Evolutionary conservation across 129 eudicot genomes (phyloP).

Genomic region (Chrysanthemum lavandulifolium): DNA sequence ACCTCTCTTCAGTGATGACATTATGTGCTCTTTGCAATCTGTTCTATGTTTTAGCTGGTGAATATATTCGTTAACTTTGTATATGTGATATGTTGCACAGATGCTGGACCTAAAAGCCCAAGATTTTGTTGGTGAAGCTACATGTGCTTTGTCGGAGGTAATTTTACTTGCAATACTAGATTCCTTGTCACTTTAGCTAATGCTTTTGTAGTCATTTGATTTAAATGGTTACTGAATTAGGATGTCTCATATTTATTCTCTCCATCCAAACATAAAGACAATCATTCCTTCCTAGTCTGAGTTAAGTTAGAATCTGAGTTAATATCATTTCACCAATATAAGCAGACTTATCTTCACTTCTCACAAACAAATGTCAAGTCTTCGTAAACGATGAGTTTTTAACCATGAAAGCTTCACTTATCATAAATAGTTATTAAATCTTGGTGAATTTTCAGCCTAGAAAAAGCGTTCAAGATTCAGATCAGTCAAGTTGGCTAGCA

Average conservation of each 20-base stretch:
- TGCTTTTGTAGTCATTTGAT: background rate
- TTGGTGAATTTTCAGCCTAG: too few species aligned
- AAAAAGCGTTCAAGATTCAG: too few species aligned
- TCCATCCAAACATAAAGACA: background rate
- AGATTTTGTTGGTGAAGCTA: conserved; percentile 95
- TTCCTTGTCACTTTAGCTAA: conserved; percentile 1
- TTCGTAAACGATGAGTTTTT: conserved; percentile 2
- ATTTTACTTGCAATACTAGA: conserved; percentile 18
- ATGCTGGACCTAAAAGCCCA: conserved; percentile 72
- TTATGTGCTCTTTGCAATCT: conserved; percentile 11
- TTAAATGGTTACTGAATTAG: background rate
- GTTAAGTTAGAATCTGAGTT: background rate
- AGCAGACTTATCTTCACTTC: background rate
- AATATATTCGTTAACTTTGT: background rate
- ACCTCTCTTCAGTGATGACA: conserved; percentile 4
- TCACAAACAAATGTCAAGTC: background rate
- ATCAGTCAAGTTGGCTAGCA: too few species aligned
- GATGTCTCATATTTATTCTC: background rate
- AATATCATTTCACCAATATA: conserved; percentile 4
- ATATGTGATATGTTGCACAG: conserved; percentile 44
- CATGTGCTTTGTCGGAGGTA: conserved; percentile 88
- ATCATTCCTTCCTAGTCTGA: conserved; percentile 8
- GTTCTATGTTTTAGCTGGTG: conserved; percentile 4
- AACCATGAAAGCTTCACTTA: background rate
- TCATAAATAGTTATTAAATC: too few species aligned